Conservation (phyloP, 176 grass and related monocot genomes). For the Coix lacrymajobi region DNA sequence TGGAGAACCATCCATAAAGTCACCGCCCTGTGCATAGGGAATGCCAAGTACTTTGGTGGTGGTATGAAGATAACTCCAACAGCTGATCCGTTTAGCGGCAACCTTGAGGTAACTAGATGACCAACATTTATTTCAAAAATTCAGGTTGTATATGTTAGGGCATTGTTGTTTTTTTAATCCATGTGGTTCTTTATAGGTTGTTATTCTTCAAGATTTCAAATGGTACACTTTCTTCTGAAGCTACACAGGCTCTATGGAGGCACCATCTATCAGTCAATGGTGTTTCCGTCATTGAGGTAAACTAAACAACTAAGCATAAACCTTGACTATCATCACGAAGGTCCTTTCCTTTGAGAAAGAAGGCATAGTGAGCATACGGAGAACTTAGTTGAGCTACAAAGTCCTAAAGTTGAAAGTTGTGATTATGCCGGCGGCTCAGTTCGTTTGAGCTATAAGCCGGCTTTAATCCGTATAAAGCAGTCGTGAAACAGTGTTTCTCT, state of each 20-base stretch:
- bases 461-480: no score
- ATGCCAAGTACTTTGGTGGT: constrained; percentile 91
- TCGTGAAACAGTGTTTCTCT: no score
- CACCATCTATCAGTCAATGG: constrained; percentile 67
- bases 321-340: constrained; percentile 7
- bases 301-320: constrained; percentile 20
- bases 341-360: neutral
- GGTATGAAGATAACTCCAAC: constrained; percentile 94
- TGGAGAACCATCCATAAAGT: constrained; percentile 72
- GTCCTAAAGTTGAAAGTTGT: neutral
- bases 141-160: neutral
- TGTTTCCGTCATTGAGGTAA: constrained; percentile 71
- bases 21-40: constrained; percentile 87
- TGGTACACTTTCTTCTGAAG: constrained; percentile 90
- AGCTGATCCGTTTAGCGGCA: constrained; percentile 66
- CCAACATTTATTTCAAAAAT: neutral
- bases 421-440: no score
- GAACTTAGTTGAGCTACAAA: no score
- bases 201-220: constrained; percentile 93
- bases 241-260: constrained; percentile 81
- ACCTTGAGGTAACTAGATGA: constrained; percentile 59
- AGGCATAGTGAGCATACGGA: neutral
- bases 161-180: constrained; percentile 13
- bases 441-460: no score
- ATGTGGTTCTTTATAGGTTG: constrained; percentile 43